Conservation (phyloP, 208 protist genomes). For the Crithidia sp. region DNA sequence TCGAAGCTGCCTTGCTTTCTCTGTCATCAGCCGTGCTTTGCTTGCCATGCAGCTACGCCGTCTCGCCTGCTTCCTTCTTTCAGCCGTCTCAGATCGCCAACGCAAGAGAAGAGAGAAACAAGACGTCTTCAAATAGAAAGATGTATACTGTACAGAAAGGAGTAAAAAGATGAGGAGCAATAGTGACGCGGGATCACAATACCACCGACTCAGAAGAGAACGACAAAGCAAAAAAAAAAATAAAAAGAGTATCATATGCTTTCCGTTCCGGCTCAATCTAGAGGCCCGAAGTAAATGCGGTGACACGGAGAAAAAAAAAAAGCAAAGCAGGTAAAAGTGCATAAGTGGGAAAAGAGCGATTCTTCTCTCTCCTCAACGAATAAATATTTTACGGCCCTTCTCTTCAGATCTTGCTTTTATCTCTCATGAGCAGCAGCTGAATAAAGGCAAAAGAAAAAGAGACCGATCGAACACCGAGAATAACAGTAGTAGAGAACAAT, state of each 20-base stretch:
- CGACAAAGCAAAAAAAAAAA: neutral
- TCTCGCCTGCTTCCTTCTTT: too few species aligned
- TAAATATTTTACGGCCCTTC: too few species aligned
- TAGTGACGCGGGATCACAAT: too few species aligned
- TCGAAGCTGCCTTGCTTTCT: neutral
- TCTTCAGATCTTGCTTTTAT: neutral
- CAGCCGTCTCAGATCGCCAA: too few species aligned
- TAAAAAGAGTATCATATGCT: neutral
- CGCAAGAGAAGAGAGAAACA: too few species aligned
- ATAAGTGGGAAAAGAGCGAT: neutral
- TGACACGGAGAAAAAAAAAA: neutral
- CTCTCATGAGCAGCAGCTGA: neutral
- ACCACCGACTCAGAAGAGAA: neutral
- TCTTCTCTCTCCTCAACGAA: neutral
- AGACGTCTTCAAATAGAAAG: too few species aligned
- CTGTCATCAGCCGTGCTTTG: neutral
- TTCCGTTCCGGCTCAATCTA: too few species aligned
- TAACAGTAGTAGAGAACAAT: neutral
- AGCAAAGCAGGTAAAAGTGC: neutral
- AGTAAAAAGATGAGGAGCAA: too few species aligned
- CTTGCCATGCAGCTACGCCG: too few species aligned
- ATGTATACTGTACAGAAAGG: too few species aligned
- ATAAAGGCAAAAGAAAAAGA: neutral
- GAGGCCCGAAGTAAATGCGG: too few species aligned
- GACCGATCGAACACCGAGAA: neutral